These are phyloP conservation scores for Penicillium waksmanii DNA, from an alignment of 495 filamentous ascomycete genomes.

Conservation along the genomic window DNA sequence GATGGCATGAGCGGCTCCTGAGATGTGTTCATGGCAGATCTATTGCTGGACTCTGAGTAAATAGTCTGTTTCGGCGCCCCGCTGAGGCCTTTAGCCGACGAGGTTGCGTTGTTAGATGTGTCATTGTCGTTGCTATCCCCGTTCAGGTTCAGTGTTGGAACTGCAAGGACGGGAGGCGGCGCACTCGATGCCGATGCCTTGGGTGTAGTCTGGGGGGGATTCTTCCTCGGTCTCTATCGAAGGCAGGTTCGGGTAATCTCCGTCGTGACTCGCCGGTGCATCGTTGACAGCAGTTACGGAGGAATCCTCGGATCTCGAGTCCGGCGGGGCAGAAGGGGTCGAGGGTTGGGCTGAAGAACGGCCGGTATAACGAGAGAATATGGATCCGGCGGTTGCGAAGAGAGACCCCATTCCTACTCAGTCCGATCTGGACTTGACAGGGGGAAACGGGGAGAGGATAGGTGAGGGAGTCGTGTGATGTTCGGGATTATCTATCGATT, in stretches of 20 bases:
- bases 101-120: constrained; percentile 12
- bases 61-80: constrained; percentile 9
- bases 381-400: constrained; percentile 37
- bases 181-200: constrained; percentile 44
- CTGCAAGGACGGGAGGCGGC: constrained; percentile 29
- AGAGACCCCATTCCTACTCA: constrained; percentile 41
- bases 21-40: constrained; percentile 9
- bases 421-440: constrained; percentile 33
- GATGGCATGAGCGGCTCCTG: constrained; percentile 25
- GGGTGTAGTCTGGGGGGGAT: constrained; percentile 52
- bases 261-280: constrained; percentile 12
- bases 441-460: not conserved
- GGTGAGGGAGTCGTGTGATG: not conserved
- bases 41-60: constrained; percentile 14
- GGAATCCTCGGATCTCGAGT: constrained; percentile 23
- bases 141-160: constrained; percentile 40
- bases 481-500: not conserved
- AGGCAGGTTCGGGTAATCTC: constrained; percentile 9
- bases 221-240: constrained; percentile 25
- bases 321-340: constrained; percentile 20
- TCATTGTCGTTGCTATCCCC: constrained; percentile 16
- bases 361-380: constrained; percentile 38
- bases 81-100: constrained; percentile 16
- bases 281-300: constrained; percentile 16
- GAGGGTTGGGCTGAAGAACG: constrained; percentile 19